phyloP scores from a whole-genome alignment of 2,329 filamentous ascomycete genomes.

The Zelopaecilomyces penicillatus region DNA sequence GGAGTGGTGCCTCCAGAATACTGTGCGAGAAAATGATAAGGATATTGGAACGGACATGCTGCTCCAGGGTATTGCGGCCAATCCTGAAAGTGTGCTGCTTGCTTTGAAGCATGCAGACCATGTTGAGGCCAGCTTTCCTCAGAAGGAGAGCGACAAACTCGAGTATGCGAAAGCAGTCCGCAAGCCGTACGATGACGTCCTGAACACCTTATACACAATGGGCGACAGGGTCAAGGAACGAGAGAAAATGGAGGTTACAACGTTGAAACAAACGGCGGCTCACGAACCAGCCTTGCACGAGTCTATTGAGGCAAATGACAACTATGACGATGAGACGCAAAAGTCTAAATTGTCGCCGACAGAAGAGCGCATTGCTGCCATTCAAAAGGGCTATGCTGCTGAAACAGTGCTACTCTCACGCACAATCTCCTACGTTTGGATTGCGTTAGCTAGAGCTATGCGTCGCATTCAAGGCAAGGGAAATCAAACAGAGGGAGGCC shows the following conservation, averaged over 20 bases:
- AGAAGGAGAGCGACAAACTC: constrained; percentile 69
- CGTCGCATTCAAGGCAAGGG: constrained; percentile 86
- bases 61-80: constrained; percentile 73
- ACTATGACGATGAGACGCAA: constrained; percentile 37
- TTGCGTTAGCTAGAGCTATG: constrained; percentile 87
- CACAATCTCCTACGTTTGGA: constrained; percentile 89
- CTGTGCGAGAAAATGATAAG: constrained; percentile 52
- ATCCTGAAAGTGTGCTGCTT: constrained; percentile 86
- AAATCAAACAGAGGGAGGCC: constrained; percentile 57
- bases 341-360: constrained; percentile 44
- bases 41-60: constrained; percentile 66
- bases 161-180: constrained; percentile 72
- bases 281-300: constrained; percentile 26
- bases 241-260: constrained; percentile 49
- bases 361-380: constrained; percentile 54
- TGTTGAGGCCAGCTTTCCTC: constrained; percentile 68
- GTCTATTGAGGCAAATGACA: constrained; percentile 39
- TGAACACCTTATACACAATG: constrained; percentile 82
- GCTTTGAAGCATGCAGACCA: constrained; percentile 85
- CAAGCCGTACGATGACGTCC: constrained; percentile 72
- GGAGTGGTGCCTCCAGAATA: constrained; percentile 82
- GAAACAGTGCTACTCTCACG: constrained; percentile 71
- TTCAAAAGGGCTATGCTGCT: constrained; percentile 58
- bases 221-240: constrained; percentile 63
- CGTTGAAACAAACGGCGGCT: constrained; percentile 45